Evolutionary conservation across 768 basidiomycete species (phyloP).

Genomic region (Pisolithus orientalis): DNA sequence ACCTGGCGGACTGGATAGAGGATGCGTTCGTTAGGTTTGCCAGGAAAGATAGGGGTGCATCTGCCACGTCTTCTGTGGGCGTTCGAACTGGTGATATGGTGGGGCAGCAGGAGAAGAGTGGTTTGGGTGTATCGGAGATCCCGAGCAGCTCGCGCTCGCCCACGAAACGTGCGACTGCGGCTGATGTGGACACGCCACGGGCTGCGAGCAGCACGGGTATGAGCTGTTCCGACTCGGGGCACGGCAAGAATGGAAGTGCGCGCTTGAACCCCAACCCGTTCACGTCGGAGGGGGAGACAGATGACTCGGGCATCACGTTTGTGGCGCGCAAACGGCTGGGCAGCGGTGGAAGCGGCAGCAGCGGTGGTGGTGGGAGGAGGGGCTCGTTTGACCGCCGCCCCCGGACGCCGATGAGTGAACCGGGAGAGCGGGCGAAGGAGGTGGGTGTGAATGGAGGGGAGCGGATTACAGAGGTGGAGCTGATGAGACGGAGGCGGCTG

Average conservation of each 20-base stretch:
- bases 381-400: constrained; percentile 14
- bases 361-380: constrained; percentile 20
- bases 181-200: too few species aligned
- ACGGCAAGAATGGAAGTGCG: background rate
- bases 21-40: constrained; percentile 51
- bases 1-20: constrained; percentile 89
- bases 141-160: too few species aligned
- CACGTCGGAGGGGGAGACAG: constrained; percentile 57
- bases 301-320: constrained; percentile 67
- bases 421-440: constrained; percentile 16
- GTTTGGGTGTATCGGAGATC: too few species aligned
- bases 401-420: constrained; percentile 11
- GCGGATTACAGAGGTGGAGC: constrained; percentile 69
- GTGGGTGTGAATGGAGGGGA: constrained; percentile 42
- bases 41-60: constrained; percentile 18
- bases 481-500: constrained; percentile 73
- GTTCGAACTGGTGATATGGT: too few species aligned
- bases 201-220: too few species aligned
- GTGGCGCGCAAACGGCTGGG: constrained; percentile 47
- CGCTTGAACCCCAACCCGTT: constrained; percentile 23
- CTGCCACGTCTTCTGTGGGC: background rate
- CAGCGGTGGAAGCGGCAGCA: constrained; percentile 3
- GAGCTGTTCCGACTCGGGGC: background rate
- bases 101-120: too few species aligned
- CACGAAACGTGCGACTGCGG: too few species aligned